Percentiles rank a stretch among this genome's conserved stretches.
phyloP scores from a whole-genome alignment of 129 eudicot species.

The Pulicaria dysenterica region DNA sequence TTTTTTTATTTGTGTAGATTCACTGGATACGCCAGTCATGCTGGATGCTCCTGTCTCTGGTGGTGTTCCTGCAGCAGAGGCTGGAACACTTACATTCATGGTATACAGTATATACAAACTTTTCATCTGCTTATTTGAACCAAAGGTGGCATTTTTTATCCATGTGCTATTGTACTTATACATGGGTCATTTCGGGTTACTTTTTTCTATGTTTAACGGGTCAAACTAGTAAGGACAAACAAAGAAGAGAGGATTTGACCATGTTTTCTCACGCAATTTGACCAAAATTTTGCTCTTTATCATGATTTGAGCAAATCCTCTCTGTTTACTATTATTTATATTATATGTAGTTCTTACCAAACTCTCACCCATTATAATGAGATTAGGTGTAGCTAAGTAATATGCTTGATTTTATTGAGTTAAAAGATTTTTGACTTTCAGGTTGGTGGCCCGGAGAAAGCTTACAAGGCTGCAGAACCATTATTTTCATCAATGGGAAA shows the following conservation, averaged over 20 bases:
- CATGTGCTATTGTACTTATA: too few relatives aligned
- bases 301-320: neutral
- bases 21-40: constrained; percentile 59
- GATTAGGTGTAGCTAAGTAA: neutral
- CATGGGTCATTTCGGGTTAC: too few relatives aligned
- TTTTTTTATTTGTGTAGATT: constrained; percentile 34
- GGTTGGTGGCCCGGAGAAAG: constrained; percentile 96
- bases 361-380: neutral
- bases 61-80: constrained; percentile 87
- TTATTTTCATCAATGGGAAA: constrained; percentile 85
- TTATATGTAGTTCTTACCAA: neutral
- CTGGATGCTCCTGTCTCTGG: constrained; percentile 99
- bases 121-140: too few relatives aligned
- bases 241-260: too few relatives aligned
- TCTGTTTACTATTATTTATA: neutral
- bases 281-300: too few relatives aligned
- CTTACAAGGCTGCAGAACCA: constrained; percentile 63
- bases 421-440: constrained; percentile 22
- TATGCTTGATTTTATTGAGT: neutral
- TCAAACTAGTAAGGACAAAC: too few relatives aligned
- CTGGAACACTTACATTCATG: constrained; percentile 91
- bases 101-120: constrained; percentile 29
- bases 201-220: too few relatives aligned
- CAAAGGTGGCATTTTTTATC: too few relatives aligned
- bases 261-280: too few relatives aligned